A percentile compares a stretch with the other conserved stretches of the same genome.
Conservation (phyloP, 768 basidiomycete genomes). For the Lanmaoa rubissima region DNA sequence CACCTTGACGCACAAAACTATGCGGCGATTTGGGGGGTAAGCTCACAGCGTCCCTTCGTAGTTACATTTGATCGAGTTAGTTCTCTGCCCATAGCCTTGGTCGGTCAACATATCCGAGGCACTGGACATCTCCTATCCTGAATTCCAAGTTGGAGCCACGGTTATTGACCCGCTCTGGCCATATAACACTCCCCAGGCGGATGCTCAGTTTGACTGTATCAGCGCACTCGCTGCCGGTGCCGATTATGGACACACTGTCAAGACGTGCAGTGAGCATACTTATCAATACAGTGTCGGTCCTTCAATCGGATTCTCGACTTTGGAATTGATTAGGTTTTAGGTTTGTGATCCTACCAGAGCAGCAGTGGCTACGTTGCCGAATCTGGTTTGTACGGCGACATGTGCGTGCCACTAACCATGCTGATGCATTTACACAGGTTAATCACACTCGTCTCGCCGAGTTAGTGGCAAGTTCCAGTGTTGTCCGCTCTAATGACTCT, state of each 20-base stretch:
- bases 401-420: not conserved
- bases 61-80: not conserved
- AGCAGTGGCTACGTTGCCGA: constrained; percentile 47
- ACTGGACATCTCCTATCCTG: constrained; percentile 37
- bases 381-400: constrained; percentile 36
- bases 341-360: constrained; percentile 29
- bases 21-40: constrained; percentile 44
- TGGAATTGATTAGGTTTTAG: constrained; percentile 32
- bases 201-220: constrained; percentile 41
- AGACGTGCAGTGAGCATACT: constrained; percentile 51
- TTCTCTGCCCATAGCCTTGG: constrained; percentile 40
- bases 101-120: constrained; percentile 46
- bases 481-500: not conserved
- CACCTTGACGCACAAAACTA: constrained; percentile 44
- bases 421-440: constrained; percentile 33
- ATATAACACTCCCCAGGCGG: constrained; percentile 40
- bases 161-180: constrained; percentile 53
- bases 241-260: constrained; percentile 40
- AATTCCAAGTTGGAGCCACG: constrained; percentile 49
- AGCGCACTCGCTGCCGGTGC: constrained; percentile 49
- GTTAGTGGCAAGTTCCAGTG: constrained; percentile 27
- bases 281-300: constrained; percentile 50
- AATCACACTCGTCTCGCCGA: constrained; percentile 51
- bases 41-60: constrained; percentile 1
- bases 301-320: constrained; percentile 29